phyloP scores from a whole-genome alignment of 495 filamentous ascomycete genomes.

The Cetradonia linearis region DNA sequence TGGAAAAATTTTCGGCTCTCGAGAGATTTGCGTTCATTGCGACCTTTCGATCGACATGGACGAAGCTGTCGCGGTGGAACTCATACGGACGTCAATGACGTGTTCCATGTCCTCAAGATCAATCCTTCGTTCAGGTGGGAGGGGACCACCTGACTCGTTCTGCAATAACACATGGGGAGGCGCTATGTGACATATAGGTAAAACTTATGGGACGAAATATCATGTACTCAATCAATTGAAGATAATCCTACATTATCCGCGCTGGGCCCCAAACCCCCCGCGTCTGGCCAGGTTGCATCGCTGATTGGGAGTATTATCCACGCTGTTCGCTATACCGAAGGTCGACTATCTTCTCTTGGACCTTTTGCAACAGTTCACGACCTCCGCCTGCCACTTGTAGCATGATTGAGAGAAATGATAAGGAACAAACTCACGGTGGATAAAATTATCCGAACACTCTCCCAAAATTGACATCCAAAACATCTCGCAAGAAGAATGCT shows the following conservation, averaged over 20 bases:
- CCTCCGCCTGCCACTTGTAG: constrained; percentile 28
- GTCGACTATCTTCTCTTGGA: constrained; percentile 26
- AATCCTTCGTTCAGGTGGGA: constrained; percentile 38
- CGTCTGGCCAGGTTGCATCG: constrained; percentile 31
- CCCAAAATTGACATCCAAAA: no score
- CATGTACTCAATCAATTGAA: constrained; percentile 38
- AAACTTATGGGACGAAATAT: constrained; percentile 31
- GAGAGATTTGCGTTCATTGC: constrained; percentile 35
- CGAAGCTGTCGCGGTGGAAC: constrained; percentile 42
- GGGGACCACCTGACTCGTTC: constrained; percentile 39
- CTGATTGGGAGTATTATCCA: constrained; percentile 35
- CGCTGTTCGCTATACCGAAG: constrained; percentile 32
- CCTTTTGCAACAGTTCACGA: constrained; percentile 36
- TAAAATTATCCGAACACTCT: no score
- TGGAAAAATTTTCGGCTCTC: constrained; percentile 30
- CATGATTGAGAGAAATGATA: background rate
- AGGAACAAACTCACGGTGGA: no score
- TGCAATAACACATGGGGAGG: constrained; percentile 42
- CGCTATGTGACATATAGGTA: constrained; percentile 29
- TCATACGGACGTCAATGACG: constrained; percentile 38
- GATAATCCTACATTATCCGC: constrained; percentile 34
- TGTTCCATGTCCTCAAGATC: constrained; percentile 43
- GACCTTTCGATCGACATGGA: constrained; percentile 31
- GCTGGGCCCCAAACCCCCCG: constrained; percentile 31
- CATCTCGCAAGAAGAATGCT: no score